Percentiles rank a stretch among this genome's conserved stretches.
Evolutionary conservation across 2,329 filamentous ascomycete species (phyloP).

Genomic region (Hypoxylon sp.): DNA sequence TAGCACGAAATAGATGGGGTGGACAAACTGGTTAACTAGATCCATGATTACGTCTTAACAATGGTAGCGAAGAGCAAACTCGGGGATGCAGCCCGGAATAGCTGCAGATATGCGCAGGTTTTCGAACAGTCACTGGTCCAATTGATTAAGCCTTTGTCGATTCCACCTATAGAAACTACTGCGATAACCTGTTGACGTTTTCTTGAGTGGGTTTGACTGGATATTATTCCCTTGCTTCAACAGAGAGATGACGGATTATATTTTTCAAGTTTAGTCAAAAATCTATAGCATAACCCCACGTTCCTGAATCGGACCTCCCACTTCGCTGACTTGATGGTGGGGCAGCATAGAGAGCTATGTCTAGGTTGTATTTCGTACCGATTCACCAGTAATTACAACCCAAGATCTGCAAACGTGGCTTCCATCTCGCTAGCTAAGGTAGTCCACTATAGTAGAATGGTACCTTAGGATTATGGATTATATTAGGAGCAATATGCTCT

Average conservation of each 20-base stretch:
- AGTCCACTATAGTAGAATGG: background rate
- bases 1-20: slow-evolving; percentile 29
- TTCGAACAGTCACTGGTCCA: slow-evolving; percentile 14
- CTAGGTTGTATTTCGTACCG: slow-evolving; percentile 11
- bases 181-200: slow-evolving; percentile 30
- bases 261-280: slow-evolving; percentile 41
- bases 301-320: slow-evolving; percentile 59
- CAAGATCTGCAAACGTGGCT: slow-evolving; percentile 24
- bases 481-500: background rate
- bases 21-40: slow-evolving; percentile 68
- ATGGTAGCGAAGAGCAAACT: background rate
- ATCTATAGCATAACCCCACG: slow-evolving; percentile 55
- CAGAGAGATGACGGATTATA: slow-evolving; percentile 25
- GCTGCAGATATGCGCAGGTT: slow-evolving; percentile 15
- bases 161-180: background rate
- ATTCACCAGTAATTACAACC: slow-evolving; percentile 16
- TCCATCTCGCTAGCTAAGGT: background rate
- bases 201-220: slow-evolving; percentile 1
- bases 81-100: background rate
- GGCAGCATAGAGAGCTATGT: slow-evolving; percentile 18
- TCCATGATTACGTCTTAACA: slow-evolving; percentile 60
- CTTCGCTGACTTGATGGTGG: slow-evolving; percentile 48
- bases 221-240: slow-evolving; percentile 30
- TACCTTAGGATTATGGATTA: background rate
- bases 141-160: slow-evolving; percentile 17